A percentile compares a stretch with the other conserved stretches of the same genome.
phyloP scores from a whole-genome alignment of 192 early-diverging fungal genomes.

The Funneliformis mosseae region DNA sequence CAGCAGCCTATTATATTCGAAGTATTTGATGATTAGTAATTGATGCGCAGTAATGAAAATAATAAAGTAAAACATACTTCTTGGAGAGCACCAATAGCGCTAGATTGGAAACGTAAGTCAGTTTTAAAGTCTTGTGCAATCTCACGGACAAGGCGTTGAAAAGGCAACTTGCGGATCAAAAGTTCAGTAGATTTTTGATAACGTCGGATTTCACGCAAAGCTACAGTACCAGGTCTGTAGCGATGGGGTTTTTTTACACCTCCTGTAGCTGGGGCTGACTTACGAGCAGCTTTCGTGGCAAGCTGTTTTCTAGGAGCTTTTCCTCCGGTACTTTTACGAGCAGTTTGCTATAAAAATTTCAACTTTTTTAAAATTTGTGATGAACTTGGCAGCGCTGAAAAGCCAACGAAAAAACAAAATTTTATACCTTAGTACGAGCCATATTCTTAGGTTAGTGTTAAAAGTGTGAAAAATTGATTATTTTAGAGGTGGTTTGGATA shows the following conservation, averaged over 20 bases:
- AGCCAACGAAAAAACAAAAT: background rate
- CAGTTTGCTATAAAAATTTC: slow-evolving; percentile 28
- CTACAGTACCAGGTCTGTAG: slow-evolving; percentile 87
- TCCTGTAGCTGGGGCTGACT: slow-evolving; percentile 88
- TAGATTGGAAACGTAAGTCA: slow-evolving; percentile 93
- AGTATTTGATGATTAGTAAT: background rate
- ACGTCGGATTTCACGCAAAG: slow-evolving; percentile 89
- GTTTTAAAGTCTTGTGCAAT: slow-evolving; percentile 97
- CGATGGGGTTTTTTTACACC: slow-evolving; percentile 94
- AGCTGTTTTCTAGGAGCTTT: slow-evolving; percentile 97
- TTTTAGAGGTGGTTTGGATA: background rate
- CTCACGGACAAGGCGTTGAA: slow-evolving; percentile 95
- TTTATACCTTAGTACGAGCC: slow-evolving; percentile 34
- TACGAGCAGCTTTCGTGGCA: slow-evolving; percentile 96
- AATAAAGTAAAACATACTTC: slow-evolving; percentile 92
- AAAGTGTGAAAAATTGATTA: background rate
- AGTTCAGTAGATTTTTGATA: slow-evolving; percentile 96
- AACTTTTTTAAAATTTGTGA: background rate
- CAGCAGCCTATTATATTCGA: slow-evolving; percentile 18
- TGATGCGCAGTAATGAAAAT: background rate
- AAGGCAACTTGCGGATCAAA: slow-evolving; percentile 91
- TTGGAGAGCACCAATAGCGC: slow-evolving; percentile 98
- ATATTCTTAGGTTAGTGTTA: background rate
- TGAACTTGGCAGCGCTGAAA: background rate
- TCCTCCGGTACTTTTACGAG: slow-evolving; percentile 56